Base-by-base conservation (phyloP, 805 yeast species). In the Clavispora phyllophila region DNA sequence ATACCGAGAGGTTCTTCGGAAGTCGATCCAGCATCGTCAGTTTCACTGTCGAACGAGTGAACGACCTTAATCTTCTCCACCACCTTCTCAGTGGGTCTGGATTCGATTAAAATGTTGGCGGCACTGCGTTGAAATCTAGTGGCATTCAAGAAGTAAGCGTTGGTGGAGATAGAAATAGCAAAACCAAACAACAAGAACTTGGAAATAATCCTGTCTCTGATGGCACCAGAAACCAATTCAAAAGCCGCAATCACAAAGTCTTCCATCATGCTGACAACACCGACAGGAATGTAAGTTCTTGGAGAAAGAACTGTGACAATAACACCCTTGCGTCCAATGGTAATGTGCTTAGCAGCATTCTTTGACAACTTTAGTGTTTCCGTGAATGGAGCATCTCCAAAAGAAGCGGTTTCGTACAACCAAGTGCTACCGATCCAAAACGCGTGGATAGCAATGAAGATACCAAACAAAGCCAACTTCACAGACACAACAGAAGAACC, bases 71-170 rank as follows among this genome's bases (percentile, higher is more conserved):
- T 14, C 24, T 64, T 68, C 40, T 58, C 57, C 26, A 65, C 71
- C 9, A 18, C 34, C 19, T 26, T 37, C 4, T 18, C 14, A 5
- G 36, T 29, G 17, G 71, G 66, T 43, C 62, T 60, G 5, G 68
- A 49, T 46, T 63, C 69, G 39, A 70, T 61, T 65, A 68, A 65
- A 39, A 61, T 61, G 42, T 63, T 61, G 27, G 69, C 60, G 41
- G 76, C 64, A 43, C 68, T 63, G 8, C 78, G 70, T 53, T 84
- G 86, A 41, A 75, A 72, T 61, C 86, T 77, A n/a, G 96, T 84
- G 44, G 87, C 93, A 56, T 88, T 87, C 61, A 91, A 75, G 51
- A 93, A 73, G 62, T 90, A 91, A 39, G 85, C 80, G 61, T 93
- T 93, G 49, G 87, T 81, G 5, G 84, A 81, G 42, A 87, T 76